Evolutionary conservation across 75 land plant genomes (phyloP), one percentile per base, ranked within the genome.

Genomic region (Larix kaempferi): DNA sequence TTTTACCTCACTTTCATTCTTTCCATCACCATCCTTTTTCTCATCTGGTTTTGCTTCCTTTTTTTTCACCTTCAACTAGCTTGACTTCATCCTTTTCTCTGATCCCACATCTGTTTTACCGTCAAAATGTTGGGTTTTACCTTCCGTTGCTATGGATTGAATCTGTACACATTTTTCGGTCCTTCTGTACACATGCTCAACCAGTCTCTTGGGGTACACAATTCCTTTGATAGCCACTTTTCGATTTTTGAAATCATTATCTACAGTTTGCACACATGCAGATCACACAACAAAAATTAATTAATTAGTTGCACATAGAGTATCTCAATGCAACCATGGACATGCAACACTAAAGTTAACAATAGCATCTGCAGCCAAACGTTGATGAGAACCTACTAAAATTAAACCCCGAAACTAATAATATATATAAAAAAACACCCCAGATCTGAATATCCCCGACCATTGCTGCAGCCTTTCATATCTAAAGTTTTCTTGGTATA

Each of bases 181-280:
- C 19, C 84, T 78, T 76, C 84, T 86, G 87, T 88, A 83, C 62
- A 92, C 84, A 64, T 83, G 82, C 15, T 88, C 89, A 23, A 84
- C 87, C 59, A 90, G 84, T 71, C 82, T 88, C n/a, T 75, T 62
- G 12, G 95, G 84, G 21, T 90, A 90, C 66, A 92, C 82, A 11
- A 59, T 77, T 4, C 95, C 95, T 65, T 75, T 88, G 41, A 92
- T 92, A 1, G 89, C 80, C 4, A 92, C 95, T 55, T 84, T 78
- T 0, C 88, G 82, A 76, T 59, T 74, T 81, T 81, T 81, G 23
- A 92, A 83, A 77, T 92, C 92, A 72, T 88, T 82, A 2, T 81
- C 84, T 0, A 80, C 95, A 6, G 76, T 57, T 14, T 88, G 90
- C 17, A 92, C 95, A 6, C 92, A 92, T 92, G 84, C 57, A 27